phyloP scores from a whole-genome alignment of 2,329 filamentous ascomycete genomes.

The Parascedosporium putredinis region DNA sequence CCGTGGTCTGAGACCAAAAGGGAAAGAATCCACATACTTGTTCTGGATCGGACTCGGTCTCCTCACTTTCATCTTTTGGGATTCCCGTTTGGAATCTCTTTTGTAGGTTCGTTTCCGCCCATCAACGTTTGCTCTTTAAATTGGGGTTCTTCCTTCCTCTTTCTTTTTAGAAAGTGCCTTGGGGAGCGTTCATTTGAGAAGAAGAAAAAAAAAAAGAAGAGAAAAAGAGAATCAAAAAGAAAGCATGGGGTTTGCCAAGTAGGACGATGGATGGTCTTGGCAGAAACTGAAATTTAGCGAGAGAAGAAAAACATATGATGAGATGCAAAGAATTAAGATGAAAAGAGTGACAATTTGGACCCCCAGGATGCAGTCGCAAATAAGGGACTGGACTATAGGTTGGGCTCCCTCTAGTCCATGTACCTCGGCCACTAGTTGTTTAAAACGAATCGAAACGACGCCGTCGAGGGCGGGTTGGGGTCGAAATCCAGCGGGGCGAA shows the following conservation, averaged over 20 bases:
- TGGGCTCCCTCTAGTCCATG: too few species aligned
- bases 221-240: too few species aligned
- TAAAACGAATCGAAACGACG: too few species aligned
- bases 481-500: too few species aligned
- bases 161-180: not conserved
- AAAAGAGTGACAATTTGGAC: not conserved
- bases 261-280: not conserved
- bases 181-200: not conserved
- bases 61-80: too few species aligned
- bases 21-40: not conserved
- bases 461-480: too few species aligned
- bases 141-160: not conserved
- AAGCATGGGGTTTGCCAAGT: too few species aligned
- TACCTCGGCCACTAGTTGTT: too few species aligned
- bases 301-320: not conserved
- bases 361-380: not conserved
- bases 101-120: too few species aligned
- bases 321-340: not conserved
- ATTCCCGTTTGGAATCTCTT: too few species aligned
- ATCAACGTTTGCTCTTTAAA: too few species aligned
- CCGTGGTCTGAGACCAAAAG: not conserved
- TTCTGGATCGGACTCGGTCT: too few species aligned
- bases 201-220: not conserved
- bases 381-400: not conserved
- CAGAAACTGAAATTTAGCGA: not conserved